A percentile compares a stretch with the other conserved stretches of the same genome.
These are phyloP conservation scores for Microcos paniculata DNA, from an alignment of 345 rosid genomes.

Conservation along the genomic window DNA sequence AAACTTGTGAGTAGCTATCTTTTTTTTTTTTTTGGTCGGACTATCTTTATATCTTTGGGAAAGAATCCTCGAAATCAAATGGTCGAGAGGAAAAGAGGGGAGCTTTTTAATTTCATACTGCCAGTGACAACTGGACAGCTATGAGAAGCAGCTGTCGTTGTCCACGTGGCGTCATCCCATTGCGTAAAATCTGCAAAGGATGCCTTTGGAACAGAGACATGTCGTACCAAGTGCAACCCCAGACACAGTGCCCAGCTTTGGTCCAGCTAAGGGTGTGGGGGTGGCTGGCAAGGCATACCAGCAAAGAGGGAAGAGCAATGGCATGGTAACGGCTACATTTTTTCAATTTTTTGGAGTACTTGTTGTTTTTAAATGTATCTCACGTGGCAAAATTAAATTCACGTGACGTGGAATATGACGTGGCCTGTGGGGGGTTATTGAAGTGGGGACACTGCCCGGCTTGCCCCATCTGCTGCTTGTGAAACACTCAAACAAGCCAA, in stretches of 20 bases:
- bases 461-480: slow-evolving; percentile 10
- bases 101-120: slow-evolving; percentile 17
- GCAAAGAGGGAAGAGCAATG: background rate
- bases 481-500: slow-evolving; percentile 35
- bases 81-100: slow-evolving; percentile 21
- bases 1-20: background rate
- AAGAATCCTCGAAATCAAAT: slow-evolving; percentile 9
- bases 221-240: slow-evolving; percentile 22
- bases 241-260: slow-evolving; percentile 30
- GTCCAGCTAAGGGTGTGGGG: slow-evolving; percentile 26
- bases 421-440: background rate
- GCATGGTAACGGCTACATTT: slow-evolving; percentile 42
- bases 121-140: slow-evolving; percentile 49
- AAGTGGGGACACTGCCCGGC: background rate
- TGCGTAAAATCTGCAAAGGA: background rate
- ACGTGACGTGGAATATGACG: slow-evolving; percentile 21
- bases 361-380: slow-evolving; percentile 31
- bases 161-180: background rate
- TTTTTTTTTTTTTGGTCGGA: too few species aligned
- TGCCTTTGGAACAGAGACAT: slow-evolving; percentile 14
- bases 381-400: slow-evolving; percentile 32
- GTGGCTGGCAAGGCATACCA: too few species aligned
- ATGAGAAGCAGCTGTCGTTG: slow-evolving; percentile 32
- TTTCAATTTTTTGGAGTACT: slow-evolving; percentile 20
- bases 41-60: background rate